These are phyloP conservation scores for Metschnikowia rubicola DNA, from an alignment of 805 yeast genomes.

Conservation along the genomic window DNA sequence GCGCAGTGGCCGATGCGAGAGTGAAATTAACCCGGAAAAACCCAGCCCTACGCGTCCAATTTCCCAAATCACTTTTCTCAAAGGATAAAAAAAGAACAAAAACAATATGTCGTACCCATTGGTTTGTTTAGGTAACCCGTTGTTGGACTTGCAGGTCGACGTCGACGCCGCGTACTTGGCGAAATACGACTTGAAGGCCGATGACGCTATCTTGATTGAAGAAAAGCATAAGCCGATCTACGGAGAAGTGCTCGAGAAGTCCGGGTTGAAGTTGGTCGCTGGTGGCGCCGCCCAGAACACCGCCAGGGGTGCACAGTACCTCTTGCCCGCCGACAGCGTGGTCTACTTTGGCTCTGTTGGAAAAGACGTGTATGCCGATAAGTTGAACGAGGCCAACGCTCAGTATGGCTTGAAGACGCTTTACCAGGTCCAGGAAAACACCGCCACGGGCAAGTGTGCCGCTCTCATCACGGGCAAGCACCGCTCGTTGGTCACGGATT, in stretches of 20 bases:
- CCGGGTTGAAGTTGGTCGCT: conserved; percentile 71
- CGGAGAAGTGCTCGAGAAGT: conserved; percentile 65
- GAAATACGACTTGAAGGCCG: conserved; percentile 80
- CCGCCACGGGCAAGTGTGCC: conserved; percentile 97
- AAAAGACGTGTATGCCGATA: conserved; percentile 80
- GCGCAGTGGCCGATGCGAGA: too few species aligned
- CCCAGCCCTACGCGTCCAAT: too few species aligned
- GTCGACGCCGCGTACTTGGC: conserved; percentile 64
- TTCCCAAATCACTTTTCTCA: not conserved
- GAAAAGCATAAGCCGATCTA: conserved; percentile 83
- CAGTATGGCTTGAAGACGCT: conserved; percentile 84
- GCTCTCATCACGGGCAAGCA: conserved; percentile 83
- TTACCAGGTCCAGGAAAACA: conserved; percentile 73
- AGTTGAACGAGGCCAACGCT: conserved; percentile 76
- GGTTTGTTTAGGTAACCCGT: conserved; percentile 89
- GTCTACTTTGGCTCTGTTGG: conserved; percentile 97
- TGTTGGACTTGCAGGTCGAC: conserved; percentile 80
- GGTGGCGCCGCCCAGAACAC: conserved; percentile 99
- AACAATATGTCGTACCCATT: conserved; percentile 56
- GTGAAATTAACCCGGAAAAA: too few species aligned
- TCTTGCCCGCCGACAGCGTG: conserved; percentile 77
- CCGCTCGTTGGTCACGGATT: conserved; percentile 93
- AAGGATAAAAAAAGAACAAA: not conserved
- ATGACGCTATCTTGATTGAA: conserved; percentile 89
- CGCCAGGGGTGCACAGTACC: conserved; percentile 96